These are phyloP conservation scores for Fusarium foetens DNA, from an alignment of 2,329 filamentous ascomycete species.

Conservation along the genomic window DNA sequence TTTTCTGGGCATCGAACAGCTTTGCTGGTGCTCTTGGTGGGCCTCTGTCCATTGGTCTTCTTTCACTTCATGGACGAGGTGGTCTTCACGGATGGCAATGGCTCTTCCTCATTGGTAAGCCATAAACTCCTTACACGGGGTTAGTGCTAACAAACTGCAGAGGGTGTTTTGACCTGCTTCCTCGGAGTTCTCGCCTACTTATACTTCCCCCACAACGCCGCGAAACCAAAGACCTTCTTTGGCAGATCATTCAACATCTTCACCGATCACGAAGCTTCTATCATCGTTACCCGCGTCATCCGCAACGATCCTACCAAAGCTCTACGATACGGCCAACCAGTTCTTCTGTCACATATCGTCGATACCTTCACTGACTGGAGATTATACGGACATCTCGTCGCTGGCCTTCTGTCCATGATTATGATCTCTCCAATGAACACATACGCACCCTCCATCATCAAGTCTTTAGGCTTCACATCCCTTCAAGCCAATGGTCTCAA, in stretches of 20 bases:
- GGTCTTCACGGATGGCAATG: slow-evolving; percentile 47
- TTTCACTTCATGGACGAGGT: slow-evolving; percentile 40
- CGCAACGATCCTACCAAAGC: slow-evolving; percentile 46
- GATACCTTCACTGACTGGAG: slow-evolving; percentile 46
- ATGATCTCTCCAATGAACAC: slow-evolving; percentile 48
- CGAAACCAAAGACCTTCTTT: slow-evolving; percentile 42
- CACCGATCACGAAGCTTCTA: slow-evolving; percentile 38
- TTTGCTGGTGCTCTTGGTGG: slow-evolving; percentile 44
- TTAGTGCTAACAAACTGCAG: slow-evolving; percentile 10
- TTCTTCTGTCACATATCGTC: slow-evolving; percentile 37
- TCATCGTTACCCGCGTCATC: slow-evolving; percentile 45
- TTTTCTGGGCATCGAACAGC: slow-evolving; percentile 47
- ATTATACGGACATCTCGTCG: slow-evolving; percentile 44
- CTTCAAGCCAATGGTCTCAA: slow-evolving; percentile 47
- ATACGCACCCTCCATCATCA: slow-evolving; percentile 47
- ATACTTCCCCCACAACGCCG: slow-evolving; percentile 44
- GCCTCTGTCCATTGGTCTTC: slow-evolving; percentile 42
- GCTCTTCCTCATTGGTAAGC: slow-evolving; percentile 45
- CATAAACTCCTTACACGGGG: fast-evolving
- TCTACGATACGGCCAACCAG: slow-evolving; percentile 37
- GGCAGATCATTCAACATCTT: slow-evolving; percentile 41
- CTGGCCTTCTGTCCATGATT: slow-evolving; percentile 44
- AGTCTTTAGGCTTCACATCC: slow-evolving; percentile 41
- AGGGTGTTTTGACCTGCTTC: slow-evolving; percentile 43
- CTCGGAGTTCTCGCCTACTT: slow-evolving; percentile 41